Evolutionary conservation across 2,329 filamentous ascomycete genomes (phyloP).

Genomic region (Aureobasidium uvarum): DNA sequence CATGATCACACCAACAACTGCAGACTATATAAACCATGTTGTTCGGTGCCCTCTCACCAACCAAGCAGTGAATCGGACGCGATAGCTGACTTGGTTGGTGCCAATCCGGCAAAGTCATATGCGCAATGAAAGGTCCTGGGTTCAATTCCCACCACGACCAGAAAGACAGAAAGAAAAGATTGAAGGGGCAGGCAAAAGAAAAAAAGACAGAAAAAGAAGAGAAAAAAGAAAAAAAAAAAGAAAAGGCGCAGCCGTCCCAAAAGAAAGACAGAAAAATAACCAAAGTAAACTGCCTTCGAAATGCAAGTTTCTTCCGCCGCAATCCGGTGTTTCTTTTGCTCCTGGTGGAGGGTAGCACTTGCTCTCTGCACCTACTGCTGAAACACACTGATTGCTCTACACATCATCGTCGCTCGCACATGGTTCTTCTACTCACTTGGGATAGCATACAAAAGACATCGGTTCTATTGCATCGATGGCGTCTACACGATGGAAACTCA

Average conservation of each 20-base stretch:
- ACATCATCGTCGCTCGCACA: neutral
- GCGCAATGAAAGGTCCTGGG: neutral
- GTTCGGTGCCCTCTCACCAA: neutral
- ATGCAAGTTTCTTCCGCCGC: conserved; percentile 9
- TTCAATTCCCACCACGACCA: neutral
- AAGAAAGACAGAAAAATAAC: conserved; percentile 3
- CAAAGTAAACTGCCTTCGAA: neutral
- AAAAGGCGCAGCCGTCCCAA: neutral
- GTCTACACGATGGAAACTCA: neutral
- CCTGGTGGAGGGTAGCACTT: neutral
- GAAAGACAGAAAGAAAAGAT: conserved; percentile 2
- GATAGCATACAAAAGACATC: neutral
- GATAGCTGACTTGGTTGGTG: neutral
- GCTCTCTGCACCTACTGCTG: neutral
- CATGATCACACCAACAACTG: neutral
- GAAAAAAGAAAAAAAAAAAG: neutral
- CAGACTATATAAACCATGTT: neutral
- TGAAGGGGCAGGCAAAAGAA: neutral
- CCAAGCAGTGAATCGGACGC: neutral
- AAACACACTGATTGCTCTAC: neutral
- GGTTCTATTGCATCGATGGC: neutral
- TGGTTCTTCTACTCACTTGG: neutral
- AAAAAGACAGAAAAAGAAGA: neutral
- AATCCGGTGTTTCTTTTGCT: neutral
- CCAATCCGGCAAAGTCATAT: neutral